A percentile compares a stretch with the other conserved stretches of the same genome.
Conservation (phyloP, 1,284 basidiomycete genomes). For the Vanrija pseudolonga region DNA sequence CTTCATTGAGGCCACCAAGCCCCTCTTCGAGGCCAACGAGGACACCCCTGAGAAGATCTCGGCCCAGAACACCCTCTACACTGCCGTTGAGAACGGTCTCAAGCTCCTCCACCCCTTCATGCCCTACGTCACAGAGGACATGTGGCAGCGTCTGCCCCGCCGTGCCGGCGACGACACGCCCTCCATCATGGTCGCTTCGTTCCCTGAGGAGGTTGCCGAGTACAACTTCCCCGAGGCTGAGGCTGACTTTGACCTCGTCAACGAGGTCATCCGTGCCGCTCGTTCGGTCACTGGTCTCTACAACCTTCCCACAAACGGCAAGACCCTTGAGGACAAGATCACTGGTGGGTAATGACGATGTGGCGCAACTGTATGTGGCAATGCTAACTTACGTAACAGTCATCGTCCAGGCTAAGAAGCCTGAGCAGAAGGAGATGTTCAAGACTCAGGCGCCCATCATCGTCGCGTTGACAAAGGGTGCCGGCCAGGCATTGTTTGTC, state of each 20-base stretch:
- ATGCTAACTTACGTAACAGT: slow-evolving; percentile 53
- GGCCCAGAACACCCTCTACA: slow-evolving; percentile 94
- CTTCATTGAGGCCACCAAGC: slow-evolving; percentile 98
- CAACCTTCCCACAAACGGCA: slow-evolving; percentile 74
- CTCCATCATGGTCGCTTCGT: slow-evolving; percentile 84
- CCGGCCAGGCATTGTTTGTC: slow-evolving; percentile 67
- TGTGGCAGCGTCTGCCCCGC: slow-evolving; percentile 93
- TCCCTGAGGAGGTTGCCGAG: slow-evolving; percentile 60
- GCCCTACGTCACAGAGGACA: slow-evolving; percentile 98
- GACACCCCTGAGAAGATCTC: slow-evolving; percentile 64
- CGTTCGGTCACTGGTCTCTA: slow-evolving; percentile 89
- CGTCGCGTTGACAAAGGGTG: slow-evolving; percentile 80
- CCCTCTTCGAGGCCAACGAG: slow-evolving; percentile 79
- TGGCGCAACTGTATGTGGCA: slow-evolving; percentile 7
- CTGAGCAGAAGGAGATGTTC: slow-evolving; percentile 64
- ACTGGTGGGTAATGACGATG: slow-evolving; percentile 11
- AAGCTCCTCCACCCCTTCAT: slow-evolving; percentile 95
- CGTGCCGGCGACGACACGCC: slow-evolving; percentile 74
- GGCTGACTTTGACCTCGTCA: slow-evolving; percentile 81
- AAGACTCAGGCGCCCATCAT: slow-evolving; percentile 71
- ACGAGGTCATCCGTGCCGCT: slow-evolving; percentile 70
- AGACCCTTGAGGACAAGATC: slow-evolving; percentile 50
- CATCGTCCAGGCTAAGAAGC: slow-evolving; percentile 68
- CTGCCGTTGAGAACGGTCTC: slow-evolving; percentile 85
- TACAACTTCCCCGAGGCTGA: slow-evolving; percentile 72